Conservation (phyloP, 805 yeast genomes). For the Peterozyma toletana region DNA sequence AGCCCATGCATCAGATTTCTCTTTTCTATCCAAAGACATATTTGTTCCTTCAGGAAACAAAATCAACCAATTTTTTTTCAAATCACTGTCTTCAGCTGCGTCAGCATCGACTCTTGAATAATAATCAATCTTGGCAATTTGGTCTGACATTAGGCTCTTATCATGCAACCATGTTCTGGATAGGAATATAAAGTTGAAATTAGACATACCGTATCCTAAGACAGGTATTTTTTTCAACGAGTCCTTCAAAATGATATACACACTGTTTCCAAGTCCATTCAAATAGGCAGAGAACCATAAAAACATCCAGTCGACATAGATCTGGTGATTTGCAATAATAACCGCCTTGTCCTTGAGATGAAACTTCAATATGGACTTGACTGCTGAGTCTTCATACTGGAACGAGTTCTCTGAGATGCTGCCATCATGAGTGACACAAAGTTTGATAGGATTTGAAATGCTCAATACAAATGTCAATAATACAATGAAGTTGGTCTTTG, state of each 20-base stretch:
- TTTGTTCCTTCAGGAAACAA: slow-evolving; percentile 96
- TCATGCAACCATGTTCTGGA: slow-evolving; percentile 85
- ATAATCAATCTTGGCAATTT: slow-evolving; percentile 43
- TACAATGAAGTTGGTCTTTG: slow-evolving; percentile 53
- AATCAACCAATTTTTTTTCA: slow-evolving; percentile 50
- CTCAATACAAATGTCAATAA: slow-evolving; percentile 44
- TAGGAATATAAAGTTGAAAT: slow-evolving; percentile 70
- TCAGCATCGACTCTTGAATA: slow-evolving; percentile 33
- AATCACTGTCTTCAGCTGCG: slow-evolving; percentile 43
- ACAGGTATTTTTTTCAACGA: slow-evolving; percentile 65
- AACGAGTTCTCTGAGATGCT: slow-evolving; percentile 27
- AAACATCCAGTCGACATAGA: slow-evolving; percentile 90
- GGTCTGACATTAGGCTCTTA: slow-evolving; percentile 46
- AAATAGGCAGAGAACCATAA: slow-evolving; percentile 82
- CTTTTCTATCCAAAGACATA: slow-evolving; percentile 56
- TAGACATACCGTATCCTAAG: slow-evolving; percentile 80
- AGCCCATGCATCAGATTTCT: slow-evolving; percentile 52
- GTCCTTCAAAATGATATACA: slow-evolving; percentile 73
- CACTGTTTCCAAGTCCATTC: slow-evolving; percentile 52
- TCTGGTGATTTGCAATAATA: slow-evolving; percentile 84
- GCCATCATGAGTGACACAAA: slow-evolving; percentile 43
- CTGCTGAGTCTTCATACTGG: slow-evolving; percentile 14
- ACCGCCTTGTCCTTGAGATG: slow-evolving; percentile 27
- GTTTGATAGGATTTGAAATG: slow-evolving; percentile 42
- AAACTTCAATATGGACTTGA: slow-evolving; percentile 8